Evolutionary conservation across 1,284 basidiomycete genomes (phyloP), one percentile per base, ranked within the genome.

Genomic region (Malassezia caprae): DNA sequence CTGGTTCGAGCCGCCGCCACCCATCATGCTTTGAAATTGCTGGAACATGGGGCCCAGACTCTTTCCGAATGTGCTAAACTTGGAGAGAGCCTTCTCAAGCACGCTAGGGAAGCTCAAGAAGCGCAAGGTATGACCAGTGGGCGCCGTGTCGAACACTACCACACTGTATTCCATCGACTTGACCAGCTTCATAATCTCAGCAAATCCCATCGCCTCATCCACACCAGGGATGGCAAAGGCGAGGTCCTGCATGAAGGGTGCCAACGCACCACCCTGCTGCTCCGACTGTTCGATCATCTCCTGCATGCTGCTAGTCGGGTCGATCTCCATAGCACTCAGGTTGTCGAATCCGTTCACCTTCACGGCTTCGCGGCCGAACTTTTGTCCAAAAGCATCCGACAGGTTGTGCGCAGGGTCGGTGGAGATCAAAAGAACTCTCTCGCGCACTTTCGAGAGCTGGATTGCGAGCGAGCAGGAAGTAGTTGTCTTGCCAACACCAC

Each of bases 171-270:
- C 85, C 93, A 98, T 96, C n/a, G 89, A 94, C 78, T 98, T 96
- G 77, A 99, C 94, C 76, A 96, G 91, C 82, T 98, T 98, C 94
- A 98, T 99, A 77, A 99, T 94, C 77, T 99, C 93, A 0, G 93
- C 94, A 68, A 99, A 99, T 57, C 90, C 93, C 93, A 99, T 98
- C 3, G 93, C 93, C 77, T 99, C 93, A 73, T 99, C 93, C 1
- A 99, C 93, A 78, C 93, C 93, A 0, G 93, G 93, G 59, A 99
- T 98, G 1, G 94, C 91, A 71, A 98, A 99, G 0, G 93, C 94
- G 35, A 98, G 81, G 77, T 98, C 93, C 76, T 98, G 93, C 90
- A 98, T 96, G 88, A 99, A 96, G 61, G 86, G 85, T 31, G 90
- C 90, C 91, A 98, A 96, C 4, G 90, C 90, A 43, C 76, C 75